Percentiles rank a stretch among this genome's conserved stretches.
These are phyloP conservation scores for Amylostereum chailletii DNA, from an alignment of 1,284 basidiomycete species.

Conservation along the genomic window DNA sequence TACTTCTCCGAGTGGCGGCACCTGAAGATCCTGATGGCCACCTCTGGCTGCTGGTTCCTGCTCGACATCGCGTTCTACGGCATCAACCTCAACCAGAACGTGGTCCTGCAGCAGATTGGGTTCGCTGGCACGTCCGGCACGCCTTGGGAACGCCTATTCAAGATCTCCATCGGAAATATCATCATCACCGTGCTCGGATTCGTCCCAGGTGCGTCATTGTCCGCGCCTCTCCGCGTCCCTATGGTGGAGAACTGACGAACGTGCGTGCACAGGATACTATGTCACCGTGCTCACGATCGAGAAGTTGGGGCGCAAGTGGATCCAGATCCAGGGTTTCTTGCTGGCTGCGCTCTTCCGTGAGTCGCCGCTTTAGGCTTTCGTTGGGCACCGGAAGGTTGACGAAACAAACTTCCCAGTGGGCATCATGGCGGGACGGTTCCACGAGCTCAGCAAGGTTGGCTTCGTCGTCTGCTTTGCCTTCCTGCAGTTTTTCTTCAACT, in stretches of 20 bases:
- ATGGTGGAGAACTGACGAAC: constrained; percentile 9
- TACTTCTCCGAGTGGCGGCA: constrained; percentile 55
- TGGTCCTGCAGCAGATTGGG: constrained; percentile 62
- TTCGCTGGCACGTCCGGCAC: constrained; percentile 48
- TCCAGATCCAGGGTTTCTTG: constrained; percentile 75
- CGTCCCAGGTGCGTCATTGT: constrained; percentile 49
- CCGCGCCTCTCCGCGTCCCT: constrained; percentile 8
- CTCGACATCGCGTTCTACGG: constrained; percentile 44
- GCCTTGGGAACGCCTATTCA: constrained; percentile 57
- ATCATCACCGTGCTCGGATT: constrained; percentile 69
- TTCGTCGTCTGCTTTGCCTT: constrained; percentile 70
- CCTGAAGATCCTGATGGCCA: constrained; percentile 42
- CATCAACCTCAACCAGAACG: constrained; percentile 72
- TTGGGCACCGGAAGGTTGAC: no score
- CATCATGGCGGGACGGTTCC: constrained; percentile 60
- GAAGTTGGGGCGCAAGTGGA: constrained; percentile 62
- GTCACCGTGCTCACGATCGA: constrained; percentile 63
- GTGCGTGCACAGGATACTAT: constrained; percentile 48
- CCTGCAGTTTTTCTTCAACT: constrained; percentile 70
- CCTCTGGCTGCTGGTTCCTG: constrained; percentile 36
- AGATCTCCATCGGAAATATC: constrained; percentile 55
- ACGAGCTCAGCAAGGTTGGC: constrained; percentile 46
- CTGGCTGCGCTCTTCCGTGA: constrained; percentile 59
- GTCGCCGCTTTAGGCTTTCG: constrained; percentile 17
- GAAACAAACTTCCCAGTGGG: constrained; percentile 31